Evolutionary conservation across 768 basidiomycete species (phyloP).

Genomic region (Candolleomyces aberdarensis): DNA sequence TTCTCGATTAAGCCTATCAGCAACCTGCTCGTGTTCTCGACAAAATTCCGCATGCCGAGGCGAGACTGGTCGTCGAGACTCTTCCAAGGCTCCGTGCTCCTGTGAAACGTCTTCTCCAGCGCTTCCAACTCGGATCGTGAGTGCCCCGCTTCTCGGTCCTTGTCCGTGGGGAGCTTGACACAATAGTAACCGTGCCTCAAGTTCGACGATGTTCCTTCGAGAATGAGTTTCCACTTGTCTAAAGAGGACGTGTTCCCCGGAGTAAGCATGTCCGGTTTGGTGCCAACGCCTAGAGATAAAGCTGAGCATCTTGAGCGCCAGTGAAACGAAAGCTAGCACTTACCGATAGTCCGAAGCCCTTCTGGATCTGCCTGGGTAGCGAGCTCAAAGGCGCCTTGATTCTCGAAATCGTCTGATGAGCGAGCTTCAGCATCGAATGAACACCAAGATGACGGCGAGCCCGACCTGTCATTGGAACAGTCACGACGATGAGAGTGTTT

Average conservation of each 20-base stretch:
- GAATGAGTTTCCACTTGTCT: constrained; percentile 46
- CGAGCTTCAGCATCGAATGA: too few relatives aligned
- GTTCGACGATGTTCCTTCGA: constrained; percentile 43
- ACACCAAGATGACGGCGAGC: too few relatives aligned
- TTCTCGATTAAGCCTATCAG: constrained; percentile 50
- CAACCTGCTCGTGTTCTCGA: constrained; percentile 46
- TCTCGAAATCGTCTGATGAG: too few relatives aligned
- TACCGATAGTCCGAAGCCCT: too few relatives aligned
- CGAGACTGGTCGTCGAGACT: constrained; percentile 40
- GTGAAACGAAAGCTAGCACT: too few relatives aligned
- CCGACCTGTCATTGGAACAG: too few relatives aligned
- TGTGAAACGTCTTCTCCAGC: constrained; percentile 43
- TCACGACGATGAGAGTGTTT: too few relatives aligned
- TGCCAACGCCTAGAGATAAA: constrained; percentile 51
- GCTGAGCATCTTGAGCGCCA: too few relatives aligned
- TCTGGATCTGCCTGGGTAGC: too few relatives aligned
- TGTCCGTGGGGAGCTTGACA: constrained; percentile 61
- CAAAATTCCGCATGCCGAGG: constrained; percentile 55
- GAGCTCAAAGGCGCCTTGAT: too few relatives aligned
- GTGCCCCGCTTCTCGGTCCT: constrained; percentile 39
- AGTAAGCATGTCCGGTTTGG: constrained; percentile 61
- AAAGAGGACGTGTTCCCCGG: constrained; percentile 38
- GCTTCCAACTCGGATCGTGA: constrained; percentile 34
- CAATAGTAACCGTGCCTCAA: constrained; percentile 63
- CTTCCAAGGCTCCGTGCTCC: constrained; percentile 48